Base-by-base conservation (phyloP, 495 filamentous ascomycete species). In the Penicillium arizonense region DNA sequence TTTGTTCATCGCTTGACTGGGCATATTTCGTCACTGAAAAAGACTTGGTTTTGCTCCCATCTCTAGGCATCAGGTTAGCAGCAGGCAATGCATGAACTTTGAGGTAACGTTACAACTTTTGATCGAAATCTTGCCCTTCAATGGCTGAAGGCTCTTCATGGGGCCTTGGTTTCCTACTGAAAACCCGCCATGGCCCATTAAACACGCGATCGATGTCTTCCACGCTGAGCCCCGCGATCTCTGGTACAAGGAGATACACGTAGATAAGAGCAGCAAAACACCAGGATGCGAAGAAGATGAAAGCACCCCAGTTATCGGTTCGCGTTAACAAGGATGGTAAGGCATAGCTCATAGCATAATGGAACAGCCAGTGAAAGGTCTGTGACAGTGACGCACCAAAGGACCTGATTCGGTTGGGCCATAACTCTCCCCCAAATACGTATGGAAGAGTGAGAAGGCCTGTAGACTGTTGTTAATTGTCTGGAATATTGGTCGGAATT, bases 231-330 rank as follows among this genome's bases (percentile, higher is more conserved):
- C 59, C 59, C 4, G 56, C 41, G 6, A 40, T 46, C 28, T 63
- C 60, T 10, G 60, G 60, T 5, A 63, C 43, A 68, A 70, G 35
- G 79, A 67, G 50, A 47, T 50, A 62, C 4, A 39, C 34, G 18
- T 62, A 62, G 13, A 62, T 4, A 24, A 58, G 21, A 8, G 56
- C 59, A 5, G 45, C 28, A 13, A 37, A 21, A 30, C 56, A 62
- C 52, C 56, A 62, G 1, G 21, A 52, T 3, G 59, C 59, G 40
- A 62, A 62, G 44, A 62, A 62, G 16, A 62, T 13, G 41, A 62
- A 62, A 3, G 59, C 59, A 6, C 59, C 59, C 59, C 59, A 62
- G 13, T 62, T 56, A 32, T 62, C 11, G 2, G 46, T 53, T 2
- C n/a, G 20, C 2, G 32, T 1, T 12, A 62, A 37, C 3, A 62